A percentile compares a stretch with the other conserved stretches of the same genome.
Evolutionary conservation across 2,329 filamentous ascomycete genomes (phyloP).

Genomic region (Elsinoe batatas): DNA sequence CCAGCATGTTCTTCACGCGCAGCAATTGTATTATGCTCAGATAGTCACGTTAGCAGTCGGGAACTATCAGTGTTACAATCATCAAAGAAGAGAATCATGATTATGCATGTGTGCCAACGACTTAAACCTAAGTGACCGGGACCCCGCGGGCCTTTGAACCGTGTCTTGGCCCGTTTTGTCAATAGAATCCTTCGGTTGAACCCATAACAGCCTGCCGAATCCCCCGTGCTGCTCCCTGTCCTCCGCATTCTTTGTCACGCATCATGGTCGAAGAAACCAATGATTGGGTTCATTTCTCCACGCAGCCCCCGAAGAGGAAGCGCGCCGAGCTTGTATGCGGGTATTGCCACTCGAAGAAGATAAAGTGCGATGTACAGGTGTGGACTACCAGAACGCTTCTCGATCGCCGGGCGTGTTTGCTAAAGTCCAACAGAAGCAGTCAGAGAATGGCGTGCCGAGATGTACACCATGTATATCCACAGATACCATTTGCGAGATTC

Average conservation of each 20-base stretch:
- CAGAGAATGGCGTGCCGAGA: background rate
- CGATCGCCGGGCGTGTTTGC: no score
- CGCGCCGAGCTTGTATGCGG: background rate
- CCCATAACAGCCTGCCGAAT: background rate
- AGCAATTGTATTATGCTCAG: background rate
- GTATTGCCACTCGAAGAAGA: slow-evolving; percentile 1
- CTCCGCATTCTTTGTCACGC: background rate
- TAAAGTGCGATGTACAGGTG: slow-evolving; percentile 2
- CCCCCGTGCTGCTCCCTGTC: background rate
- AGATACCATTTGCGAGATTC: background rate
- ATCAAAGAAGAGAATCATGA: no score
- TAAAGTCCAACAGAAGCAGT: background rate
- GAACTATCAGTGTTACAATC: no score
- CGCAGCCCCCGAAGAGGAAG: background rate
- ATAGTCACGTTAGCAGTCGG: background rate
- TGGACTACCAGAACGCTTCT: background rate
- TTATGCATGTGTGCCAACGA: no score
- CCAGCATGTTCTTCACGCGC: background rate
- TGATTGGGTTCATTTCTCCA: background rate
- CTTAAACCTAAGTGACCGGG: no score
- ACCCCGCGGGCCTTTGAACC: no score
- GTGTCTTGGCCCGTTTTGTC: background rate
- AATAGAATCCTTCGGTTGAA: background rate
- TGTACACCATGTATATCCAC: background rate
- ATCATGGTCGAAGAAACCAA: background rate